Evolutionary conservation across 202 grass and related monocot genomes (phyloP).

Genomic region (Carex sylvatica): DNA sequence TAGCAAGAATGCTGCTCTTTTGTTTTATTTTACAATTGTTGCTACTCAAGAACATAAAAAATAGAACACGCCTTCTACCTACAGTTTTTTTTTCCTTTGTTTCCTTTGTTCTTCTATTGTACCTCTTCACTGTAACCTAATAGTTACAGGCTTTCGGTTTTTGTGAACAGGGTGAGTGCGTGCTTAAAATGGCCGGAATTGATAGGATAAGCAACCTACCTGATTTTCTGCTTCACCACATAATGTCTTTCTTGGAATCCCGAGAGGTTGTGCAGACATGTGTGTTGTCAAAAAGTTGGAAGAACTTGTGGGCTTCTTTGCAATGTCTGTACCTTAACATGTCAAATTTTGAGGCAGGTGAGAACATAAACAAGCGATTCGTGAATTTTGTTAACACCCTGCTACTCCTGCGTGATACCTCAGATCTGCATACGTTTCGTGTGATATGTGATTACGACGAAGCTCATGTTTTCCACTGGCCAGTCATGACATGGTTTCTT

Average conservation of each 20-base stretch:
- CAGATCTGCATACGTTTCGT: background rate
- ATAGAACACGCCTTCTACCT: too few species aligned
- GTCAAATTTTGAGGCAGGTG: too few species aligned
- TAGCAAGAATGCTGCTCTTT: too few species aligned
- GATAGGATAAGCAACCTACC: background rate
- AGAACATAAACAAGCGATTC: background rate
- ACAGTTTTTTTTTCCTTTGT: too few species aligned
- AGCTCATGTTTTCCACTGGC: background rate
- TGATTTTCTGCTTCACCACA: background rate
- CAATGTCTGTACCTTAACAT: background rate
- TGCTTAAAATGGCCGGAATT: background rate
- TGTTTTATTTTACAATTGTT: too few species aligned
- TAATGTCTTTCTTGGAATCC: background rate
- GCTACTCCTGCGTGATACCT: background rate
- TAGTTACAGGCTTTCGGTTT: too few species aligned
- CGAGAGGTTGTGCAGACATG: background rate
- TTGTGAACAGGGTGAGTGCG: too few species aligned
- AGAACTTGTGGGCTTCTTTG: background rate
- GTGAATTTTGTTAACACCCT: background rate
- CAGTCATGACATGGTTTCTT: background rate
- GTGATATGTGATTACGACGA: background rate
- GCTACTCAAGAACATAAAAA: too few species aligned
- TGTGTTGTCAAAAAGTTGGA: background rate
- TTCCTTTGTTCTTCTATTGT: too few species aligned
- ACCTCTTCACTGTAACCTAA: too few species aligned